Conservation (phyloP, 2,329 filamentous ascomycete genomes). For the Aureobasidium subglaciale region DNA sequence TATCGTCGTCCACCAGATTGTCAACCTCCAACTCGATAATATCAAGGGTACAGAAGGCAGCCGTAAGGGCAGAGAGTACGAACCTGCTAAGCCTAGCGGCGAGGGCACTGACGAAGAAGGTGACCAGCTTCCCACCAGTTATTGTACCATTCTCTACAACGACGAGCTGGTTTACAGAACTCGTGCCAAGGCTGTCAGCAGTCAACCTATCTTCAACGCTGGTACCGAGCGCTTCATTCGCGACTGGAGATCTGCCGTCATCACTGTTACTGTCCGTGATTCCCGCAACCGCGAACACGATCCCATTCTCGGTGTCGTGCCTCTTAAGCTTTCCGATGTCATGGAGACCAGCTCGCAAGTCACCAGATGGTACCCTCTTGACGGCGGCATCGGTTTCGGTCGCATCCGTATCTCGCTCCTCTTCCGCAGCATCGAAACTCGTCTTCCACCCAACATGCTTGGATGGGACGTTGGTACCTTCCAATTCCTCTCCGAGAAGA, state of each 20-base stretch:
- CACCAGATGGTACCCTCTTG: slow-evolving; percentile 92
- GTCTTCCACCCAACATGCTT: slow-evolving; percentile 73
- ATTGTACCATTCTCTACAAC: slow-evolving; percentile 87
- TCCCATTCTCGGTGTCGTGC: slow-evolving; percentile 86
- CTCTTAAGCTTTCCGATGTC: slow-evolving; percentile 80
- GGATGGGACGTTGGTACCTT: slow-evolving; percentile 96
- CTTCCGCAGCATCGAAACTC: slow-evolving; percentile 82
- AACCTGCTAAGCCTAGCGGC: slow-evolving; percentile 77
- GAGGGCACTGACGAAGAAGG: slow-evolving; percentile 81
- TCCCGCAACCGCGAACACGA: slow-evolving; percentile 87
- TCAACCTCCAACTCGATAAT: slow-evolving; percentile 87
- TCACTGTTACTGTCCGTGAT: slow-evolving; percentile 84
- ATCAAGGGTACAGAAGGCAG: slow-evolving; percentile 78
- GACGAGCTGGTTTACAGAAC: slow-evolving; percentile 88
- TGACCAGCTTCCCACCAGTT: slow-evolving; percentile 75
- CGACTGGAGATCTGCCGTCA: slow-evolving; percentile 82
- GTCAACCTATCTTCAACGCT: slow-evolving; percentile 94
- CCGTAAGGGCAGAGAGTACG: slow-evolving; percentile 76
- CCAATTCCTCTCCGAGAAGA: slow-evolving; percentile 67
- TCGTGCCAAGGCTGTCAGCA: slow-evolving; percentile 87
- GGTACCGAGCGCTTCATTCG: slow-evolving; percentile 88
- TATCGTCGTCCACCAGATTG: slow-evolving; percentile 86
- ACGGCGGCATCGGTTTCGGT: slow-evolving; percentile 85
- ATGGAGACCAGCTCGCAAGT: slow-evolving; percentile 79
- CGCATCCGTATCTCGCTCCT: slow-evolving; percentile 81